Percentiles rank a stretch among this genome's conserved stretches.
These are phyloP conservation scores for Rhexocercosporidium sp. DNA, from an alignment of 2,329 filamentous ascomycete species.

Conservation along the genomic window DNA sequence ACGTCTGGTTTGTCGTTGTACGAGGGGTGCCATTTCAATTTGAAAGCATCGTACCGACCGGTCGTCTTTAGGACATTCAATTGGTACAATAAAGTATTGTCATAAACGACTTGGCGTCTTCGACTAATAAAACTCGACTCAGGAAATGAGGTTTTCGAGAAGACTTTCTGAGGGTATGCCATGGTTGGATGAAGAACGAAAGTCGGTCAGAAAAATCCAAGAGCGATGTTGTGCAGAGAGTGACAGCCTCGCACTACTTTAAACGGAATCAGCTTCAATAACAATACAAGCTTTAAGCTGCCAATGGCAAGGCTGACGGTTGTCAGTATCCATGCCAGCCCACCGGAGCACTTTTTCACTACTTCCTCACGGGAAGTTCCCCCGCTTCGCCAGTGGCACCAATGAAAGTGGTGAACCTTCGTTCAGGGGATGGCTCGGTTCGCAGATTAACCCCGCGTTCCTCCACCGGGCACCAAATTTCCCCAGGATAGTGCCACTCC, in stretches of 20 bases:
- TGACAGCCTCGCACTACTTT: slow-evolving; percentile 12
- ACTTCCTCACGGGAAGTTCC: neutral
- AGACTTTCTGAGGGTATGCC: slow-evolving; percentile 50
- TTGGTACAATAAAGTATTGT: slow-evolving; percentile 55
- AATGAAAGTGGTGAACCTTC: neutral
- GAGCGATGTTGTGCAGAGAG: neutral
- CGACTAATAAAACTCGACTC: slow-evolving; percentile 43
- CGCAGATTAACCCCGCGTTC: neutral
- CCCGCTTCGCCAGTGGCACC: neutral
- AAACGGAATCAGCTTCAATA: neutral
- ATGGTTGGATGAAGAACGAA: slow-evolving; percentile 32
- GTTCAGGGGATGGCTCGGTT: neutral
- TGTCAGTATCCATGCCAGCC: neutral
- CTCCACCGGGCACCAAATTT: no score
- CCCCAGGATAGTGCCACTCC: slow-evolving; percentile 11
- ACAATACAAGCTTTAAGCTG: neutral
- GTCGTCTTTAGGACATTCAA: slow-evolving; percentile 58
- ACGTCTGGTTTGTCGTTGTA: slow-evolving; percentile 55
- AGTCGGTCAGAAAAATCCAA: neutral
- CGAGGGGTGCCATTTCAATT: slow-evolving; percentile 58
- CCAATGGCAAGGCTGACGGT: neutral
- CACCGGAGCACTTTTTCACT: neutral
- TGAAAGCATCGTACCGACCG: slow-evolving; percentile 63
- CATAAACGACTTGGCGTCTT: slow-evolving; percentile 49
- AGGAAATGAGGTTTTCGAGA: slow-evolving; percentile 43